Percentiles rank a stretch among this genome's conserved stretches.
Conservation (phyloP, 306 rosid species). For the Prunus kanzakura region DNA sequence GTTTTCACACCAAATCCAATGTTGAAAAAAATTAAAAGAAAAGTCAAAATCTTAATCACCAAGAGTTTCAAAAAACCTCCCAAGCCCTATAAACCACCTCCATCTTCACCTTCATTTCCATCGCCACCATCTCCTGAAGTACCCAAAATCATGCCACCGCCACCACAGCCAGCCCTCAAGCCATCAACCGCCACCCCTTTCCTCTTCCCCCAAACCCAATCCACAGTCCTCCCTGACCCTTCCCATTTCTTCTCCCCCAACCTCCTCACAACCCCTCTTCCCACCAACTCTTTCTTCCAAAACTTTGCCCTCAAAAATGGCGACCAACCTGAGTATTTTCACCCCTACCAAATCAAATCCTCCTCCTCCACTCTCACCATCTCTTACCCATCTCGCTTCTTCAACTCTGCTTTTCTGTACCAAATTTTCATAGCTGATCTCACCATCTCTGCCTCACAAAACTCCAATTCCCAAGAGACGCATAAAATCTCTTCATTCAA, state of each 20-base stretch:
- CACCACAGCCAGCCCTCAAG: background rate
- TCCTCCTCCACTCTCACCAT: constrained; percentile 54
- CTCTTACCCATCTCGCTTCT: constrained; percentile 59
- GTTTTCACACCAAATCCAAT: background rate
- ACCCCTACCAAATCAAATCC: constrained; percentile 76
- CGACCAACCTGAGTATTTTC: constrained; percentile 79
- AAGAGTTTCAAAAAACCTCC: constrained; percentile 24
- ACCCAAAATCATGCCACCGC: constrained; percentile 10
- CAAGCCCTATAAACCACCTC: constrained; percentile 15
- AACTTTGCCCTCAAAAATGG: constrained; percentile 73
- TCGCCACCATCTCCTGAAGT: background rate
- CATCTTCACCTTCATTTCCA: background rate
- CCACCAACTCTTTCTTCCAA: constrained; percentile 93
- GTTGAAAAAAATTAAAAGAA: constrained; percentile 39
- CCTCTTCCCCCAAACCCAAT: constrained; percentile 57
- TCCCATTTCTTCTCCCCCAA: constrained; percentile 59
- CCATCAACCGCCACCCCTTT: constrained; percentile 24
- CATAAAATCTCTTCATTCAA: constrained; percentile 57
- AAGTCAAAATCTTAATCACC: constrained; percentile 29
- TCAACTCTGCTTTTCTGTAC: constrained; percentile 36
- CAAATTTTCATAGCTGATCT: constrained; percentile 67
- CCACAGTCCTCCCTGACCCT: constrained; percentile 90
- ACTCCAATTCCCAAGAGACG: constrained; percentile 21
- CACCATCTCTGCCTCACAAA: constrained; percentile 47
- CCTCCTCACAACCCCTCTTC: constrained; percentile 65